Percentiles rank a stretch among this genome's conserved stretches.
Evolutionary conservation across 441 rosid genomes (phyloP).

Genomic region (Dalechampia spathulata): DNA sequence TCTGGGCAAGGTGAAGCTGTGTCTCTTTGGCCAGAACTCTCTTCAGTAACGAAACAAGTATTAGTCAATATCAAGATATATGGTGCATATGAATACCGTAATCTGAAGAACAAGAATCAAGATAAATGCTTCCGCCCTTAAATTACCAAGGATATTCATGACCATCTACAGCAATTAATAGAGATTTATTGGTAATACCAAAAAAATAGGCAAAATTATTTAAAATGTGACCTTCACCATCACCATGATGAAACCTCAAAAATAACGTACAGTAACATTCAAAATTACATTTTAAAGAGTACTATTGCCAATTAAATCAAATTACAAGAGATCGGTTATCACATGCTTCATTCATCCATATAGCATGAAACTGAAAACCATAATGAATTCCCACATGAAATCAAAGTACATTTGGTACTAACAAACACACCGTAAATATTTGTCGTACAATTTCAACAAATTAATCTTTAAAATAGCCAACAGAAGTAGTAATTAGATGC

Average conservation of each 20-base stretch:
- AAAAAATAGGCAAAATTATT: background rate
- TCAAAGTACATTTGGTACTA: too few species aligned
- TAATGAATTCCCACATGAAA: too few species aligned
- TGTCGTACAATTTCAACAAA: background rate
- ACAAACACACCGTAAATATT: background rate
- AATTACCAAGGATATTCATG: background rate
- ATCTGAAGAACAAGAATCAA: background rate
- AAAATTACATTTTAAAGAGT: background rate
- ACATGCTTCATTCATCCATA: background rate
- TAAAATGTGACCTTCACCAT: background rate
- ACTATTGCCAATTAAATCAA: background rate
- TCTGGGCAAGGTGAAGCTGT: conserved; percentile 78
- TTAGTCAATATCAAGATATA: background rate
- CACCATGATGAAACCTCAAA: background rate
- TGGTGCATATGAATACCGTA: background rate
- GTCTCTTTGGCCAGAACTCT: conserved; percentile 76
- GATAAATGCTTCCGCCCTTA: background rate
- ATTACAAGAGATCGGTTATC: background rate
- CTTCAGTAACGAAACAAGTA: conserved; percentile 28
- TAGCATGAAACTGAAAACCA: background rate
- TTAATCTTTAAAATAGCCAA: background rate
- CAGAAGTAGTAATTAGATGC: background rate
- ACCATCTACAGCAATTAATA: background rate
- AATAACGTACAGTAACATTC: background rate
- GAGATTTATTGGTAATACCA: background rate